phyloP scores from a whole-genome alignment of 2,329 filamentous ascomycete species.

The Clathrospora elynae region DNA sequence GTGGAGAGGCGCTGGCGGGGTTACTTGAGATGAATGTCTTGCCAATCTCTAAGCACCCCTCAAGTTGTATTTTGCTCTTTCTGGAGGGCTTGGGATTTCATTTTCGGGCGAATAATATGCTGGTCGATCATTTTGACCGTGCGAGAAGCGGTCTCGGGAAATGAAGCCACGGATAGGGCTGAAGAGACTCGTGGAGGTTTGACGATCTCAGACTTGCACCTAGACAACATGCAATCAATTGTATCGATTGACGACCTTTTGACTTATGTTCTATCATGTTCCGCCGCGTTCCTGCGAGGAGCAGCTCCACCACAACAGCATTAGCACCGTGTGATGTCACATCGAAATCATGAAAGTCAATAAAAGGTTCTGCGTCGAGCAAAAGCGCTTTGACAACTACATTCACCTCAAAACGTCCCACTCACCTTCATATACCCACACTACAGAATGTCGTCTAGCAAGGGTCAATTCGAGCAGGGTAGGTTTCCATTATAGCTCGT shows the following conservation, averaged over 20 bases:
- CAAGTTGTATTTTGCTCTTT: too few relatives aligned
- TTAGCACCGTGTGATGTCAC: slow-evolving; percentile 33
- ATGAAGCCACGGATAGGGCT: slow-evolving; percentile 12
- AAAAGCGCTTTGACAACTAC: neutral
- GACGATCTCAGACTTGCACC: slow-evolving; percentile 5
- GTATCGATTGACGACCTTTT: slow-evolving; percentile 1
- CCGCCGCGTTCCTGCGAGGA: neutral
- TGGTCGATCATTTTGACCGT: slow-evolving; percentile 3
- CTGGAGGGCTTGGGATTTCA: too few relatives aligned
- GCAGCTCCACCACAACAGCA: slow-evolving; percentile 22
- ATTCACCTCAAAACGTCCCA: slow-evolving; percentile 1
- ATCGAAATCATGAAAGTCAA: slow-evolving; percentile 20
- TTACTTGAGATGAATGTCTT: too few relatives aligned
- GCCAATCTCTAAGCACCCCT: too few relatives aligned
- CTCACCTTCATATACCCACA: neutral
- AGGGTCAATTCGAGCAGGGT: slow-evolving; percentile 47
- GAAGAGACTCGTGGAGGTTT: slow-evolving; percentile 7
- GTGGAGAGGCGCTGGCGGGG: too few relatives aligned
- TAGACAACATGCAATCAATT: slow-evolving; percentile 3
- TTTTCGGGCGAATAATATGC: neutral
- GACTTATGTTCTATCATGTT: slow-evolving; percentile 3
- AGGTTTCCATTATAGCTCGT: neutral
- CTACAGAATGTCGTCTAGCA: slow-evolving; percentile 56
- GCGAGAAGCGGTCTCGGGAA: neutral
- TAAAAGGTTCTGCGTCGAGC: slow-evolving; percentile 17